A percentile compares a stretch with the other conserved stretches of the same genome.
Evolutionary conservation across 1,284 basidiomycete genomes (phyloP).

Genomic region (Moesziomyces antarcticus): DNA sequence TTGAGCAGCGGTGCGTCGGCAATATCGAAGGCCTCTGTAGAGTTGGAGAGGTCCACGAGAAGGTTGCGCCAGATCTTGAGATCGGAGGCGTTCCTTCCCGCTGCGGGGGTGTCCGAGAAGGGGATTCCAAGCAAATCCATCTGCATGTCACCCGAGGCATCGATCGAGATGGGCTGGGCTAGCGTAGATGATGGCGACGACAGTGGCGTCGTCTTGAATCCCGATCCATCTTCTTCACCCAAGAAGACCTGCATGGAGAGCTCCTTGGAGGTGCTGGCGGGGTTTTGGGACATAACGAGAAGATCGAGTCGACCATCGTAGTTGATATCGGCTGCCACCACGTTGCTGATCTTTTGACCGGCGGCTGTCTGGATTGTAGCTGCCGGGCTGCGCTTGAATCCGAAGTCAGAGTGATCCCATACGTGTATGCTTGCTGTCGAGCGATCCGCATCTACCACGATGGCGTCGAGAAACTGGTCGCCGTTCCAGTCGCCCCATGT

Average conservation of each 20-base stretch:
- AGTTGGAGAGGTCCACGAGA: slow-evolving; percentile 12
- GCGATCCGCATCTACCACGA: slow-evolving; percentile 79
- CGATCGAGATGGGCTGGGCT: slow-evolving; percentile 85
- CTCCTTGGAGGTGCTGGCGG: slow-evolving; percentile 21
- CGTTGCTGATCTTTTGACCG: slow-evolving; percentile 72
- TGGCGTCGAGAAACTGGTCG: slow-evolving; percentile 81
- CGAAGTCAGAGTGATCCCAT: slow-evolving; percentile 80
- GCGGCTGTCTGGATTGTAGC: slow-evolving; percentile 55
- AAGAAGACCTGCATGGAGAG: slow-evolving; percentile 44
- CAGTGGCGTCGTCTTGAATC: slow-evolving; percentile 64
- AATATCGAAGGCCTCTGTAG: slow-evolving; percentile 33
- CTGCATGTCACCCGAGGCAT: slow-evolving; percentile 86
- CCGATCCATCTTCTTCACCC: slow-evolving; percentile 34
- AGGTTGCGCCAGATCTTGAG: slow-evolving; percentile 59
- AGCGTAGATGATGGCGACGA: slow-evolving; percentile 75
- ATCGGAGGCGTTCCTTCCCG: slow-evolving; percentile 26
- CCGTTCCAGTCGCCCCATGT: slow-evolving; percentile 95
- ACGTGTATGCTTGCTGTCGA: slow-evolving; percentile 79
- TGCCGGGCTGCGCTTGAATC: slow-evolving; percentile 73
- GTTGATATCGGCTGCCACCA: slow-evolving; percentile 91
- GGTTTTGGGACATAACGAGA: slow-evolving; percentile 76
- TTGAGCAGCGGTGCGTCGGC: slow-evolving; percentile 28
- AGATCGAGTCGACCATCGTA: slow-evolving; percentile 90
- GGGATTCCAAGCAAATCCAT: slow-evolving; percentile 85
- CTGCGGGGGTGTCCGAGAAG: slow-evolving; percentile 54